phyloP scores from a whole-genome alignment of 371 early-diverging fungal species.

The Synchytrium microbalum region DNA sequence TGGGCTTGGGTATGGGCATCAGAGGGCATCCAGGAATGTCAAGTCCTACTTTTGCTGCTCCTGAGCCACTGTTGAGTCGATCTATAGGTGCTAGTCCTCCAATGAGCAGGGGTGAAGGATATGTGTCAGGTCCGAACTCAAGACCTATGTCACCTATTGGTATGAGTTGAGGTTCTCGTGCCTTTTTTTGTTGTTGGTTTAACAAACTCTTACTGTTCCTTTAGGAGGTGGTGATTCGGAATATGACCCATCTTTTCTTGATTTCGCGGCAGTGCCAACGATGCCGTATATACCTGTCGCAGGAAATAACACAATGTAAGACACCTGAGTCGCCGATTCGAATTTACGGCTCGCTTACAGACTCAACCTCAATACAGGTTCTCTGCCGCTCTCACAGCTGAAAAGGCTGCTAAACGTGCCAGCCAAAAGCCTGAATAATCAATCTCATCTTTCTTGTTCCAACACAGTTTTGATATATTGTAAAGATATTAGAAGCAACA shows the following conservation, averaged over 20 bases:
- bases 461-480: too few species aligned
- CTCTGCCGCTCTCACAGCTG: background rate
- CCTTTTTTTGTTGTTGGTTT: background rate
- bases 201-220: background rate
- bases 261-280: background rate
- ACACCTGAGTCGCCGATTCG: background rate
- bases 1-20: too few species aligned
- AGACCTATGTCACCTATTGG: background rate
- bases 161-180: background rate
- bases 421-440: too few species aligned
- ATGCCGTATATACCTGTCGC: background rate
- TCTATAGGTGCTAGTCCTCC: background rate
- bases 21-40: background rate
- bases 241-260: background rate
- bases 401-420: background rate
- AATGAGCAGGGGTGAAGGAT: background rate
- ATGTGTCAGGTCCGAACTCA: background rate
- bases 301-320: background rate
- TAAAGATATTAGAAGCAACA: too few species aligned
- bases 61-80: background rate
- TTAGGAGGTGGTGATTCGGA: background rate
- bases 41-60: background rate
- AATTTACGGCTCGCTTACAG: background rate
- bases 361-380: background rate
- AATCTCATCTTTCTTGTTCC: too few species aligned